Evolutionary conservation across 2,329 filamentous ascomycete species (phyloP).

Genomic region (Hypoxylon sp.): DNA sequence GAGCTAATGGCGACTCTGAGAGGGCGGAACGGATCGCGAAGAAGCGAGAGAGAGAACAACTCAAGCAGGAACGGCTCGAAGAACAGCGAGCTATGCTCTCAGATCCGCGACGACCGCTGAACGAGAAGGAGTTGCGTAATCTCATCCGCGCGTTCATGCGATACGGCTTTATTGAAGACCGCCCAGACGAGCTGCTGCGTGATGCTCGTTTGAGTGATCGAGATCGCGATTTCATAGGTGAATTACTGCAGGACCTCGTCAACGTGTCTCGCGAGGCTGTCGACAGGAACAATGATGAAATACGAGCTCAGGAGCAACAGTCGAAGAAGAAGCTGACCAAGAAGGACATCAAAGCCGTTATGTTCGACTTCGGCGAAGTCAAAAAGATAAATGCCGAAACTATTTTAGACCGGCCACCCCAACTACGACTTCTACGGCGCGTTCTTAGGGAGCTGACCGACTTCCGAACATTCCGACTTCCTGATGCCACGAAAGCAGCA

Average conservation of each 20-base stretch:
- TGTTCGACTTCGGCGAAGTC: slow-evolving; percentile 93
- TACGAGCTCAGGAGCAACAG: slow-evolving; percentile 85
- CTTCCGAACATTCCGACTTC: slow-evolving; percentile 83
- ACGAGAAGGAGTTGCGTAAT: slow-evolving; percentile 92
- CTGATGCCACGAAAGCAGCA: slow-evolving; percentile 91
- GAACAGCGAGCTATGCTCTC: slow-evolving; percentile 78
- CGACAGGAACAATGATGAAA: slow-evolving; percentile 74
- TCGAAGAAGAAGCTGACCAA: slow-evolving; percentile 87
- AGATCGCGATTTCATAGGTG: slow-evolving; percentile 81
- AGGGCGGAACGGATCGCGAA: slow-evolving; percentile 73
- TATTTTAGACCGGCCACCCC: slow-evolving; percentile 88
- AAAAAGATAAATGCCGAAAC: slow-evolving; percentile 97
- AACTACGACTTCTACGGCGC: slow-evolving; percentile 85
- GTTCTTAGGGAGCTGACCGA: slow-evolving; percentile 76
- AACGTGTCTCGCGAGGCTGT: slow-evolving; percentile 67
- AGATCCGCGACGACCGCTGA: slow-evolving; percentile 90
- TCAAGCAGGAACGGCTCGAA: slow-evolving; percentile 79
- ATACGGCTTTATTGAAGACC: slow-evolving; percentile 90
- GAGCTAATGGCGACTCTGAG: slow-evolving; percentile 66
- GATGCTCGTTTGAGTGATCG: slow-evolving; percentile 87
- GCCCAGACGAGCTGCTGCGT: slow-evolving; percentile 85
- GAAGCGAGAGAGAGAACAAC: slow-evolving; percentile 73
- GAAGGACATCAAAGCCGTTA: slow-evolving; percentile 96
- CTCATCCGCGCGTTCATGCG: slow-evolving; percentile 91
- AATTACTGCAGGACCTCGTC: slow-evolving; percentile 81